phyloP scores from a whole-genome alignment of 1,139 yeast genomes.

The Saccharomycopsis phalli region DNA sequence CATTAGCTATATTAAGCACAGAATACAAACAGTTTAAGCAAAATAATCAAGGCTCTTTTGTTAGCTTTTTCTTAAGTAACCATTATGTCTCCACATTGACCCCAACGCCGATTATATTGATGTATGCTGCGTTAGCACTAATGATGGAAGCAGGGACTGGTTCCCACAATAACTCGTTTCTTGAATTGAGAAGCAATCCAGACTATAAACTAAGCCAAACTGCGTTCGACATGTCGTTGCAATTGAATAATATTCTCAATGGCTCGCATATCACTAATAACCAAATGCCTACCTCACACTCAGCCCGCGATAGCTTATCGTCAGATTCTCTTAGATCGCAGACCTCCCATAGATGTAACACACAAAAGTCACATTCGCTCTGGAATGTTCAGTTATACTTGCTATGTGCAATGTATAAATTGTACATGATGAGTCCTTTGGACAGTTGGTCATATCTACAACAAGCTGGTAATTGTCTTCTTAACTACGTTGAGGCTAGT shows the following conservation, averaged over 20 bases:
- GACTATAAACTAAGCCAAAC: background rate
- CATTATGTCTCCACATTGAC: background rate
- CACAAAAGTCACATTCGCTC: slow-evolving; percentile 11
- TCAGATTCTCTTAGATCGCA: background rate
- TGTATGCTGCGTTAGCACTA: background rate
- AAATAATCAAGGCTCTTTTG: background rate
- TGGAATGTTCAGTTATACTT: slow-evolving; percentile 28
- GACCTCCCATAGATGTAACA: background rate
- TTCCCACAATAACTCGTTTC: background rate
- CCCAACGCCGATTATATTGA: background rate
- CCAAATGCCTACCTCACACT: background rate
- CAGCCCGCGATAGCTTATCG: background rate
- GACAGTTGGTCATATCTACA: slow-evolving; percentile 31
- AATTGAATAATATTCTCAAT: background rate
- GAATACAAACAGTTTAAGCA: background rate
- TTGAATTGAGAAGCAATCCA: background rate
- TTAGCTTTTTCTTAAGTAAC: background rate
- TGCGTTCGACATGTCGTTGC: background rate
- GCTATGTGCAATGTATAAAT: slow-evolving; percentile 31
- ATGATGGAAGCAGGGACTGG: background rate
- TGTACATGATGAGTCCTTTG: slow-evolving; percentile 33
- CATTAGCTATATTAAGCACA: background rate
- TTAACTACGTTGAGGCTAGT: slow-evolving; percentile 22
- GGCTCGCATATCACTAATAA: background rate
- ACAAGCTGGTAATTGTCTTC: slow-evolving; percentile 21